Evolutionary conservation across 2,329 filamentous ascomycete species (phyloP), one percentile per base, ranked within the genome.

Genomic region (Beauveria rudraprayagi): DNA sequence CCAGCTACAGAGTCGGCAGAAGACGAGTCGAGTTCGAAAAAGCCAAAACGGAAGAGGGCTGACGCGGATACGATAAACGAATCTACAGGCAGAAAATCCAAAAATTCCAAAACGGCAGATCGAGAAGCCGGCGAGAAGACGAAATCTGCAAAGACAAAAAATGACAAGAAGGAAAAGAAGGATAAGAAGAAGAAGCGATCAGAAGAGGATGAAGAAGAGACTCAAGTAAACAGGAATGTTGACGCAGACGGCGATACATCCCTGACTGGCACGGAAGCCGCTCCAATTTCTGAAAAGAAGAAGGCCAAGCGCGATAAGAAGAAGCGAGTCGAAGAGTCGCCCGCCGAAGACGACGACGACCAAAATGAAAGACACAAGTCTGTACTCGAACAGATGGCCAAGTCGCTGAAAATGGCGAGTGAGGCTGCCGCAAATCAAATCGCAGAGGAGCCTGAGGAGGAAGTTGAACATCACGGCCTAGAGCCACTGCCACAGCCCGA

Each of bases 401-500:
- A 82, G 66, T 82, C 83, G 1, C 71, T 86, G 37, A 79, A 78
- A 63, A 72, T 78, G 62, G 74, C 78, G 3, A 73, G 78, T 48
- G 76, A 77, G 61, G 66, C 75, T 11, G 71, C 74, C 3, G 68
- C 72, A 2, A 67, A 71, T 1, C 66, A 68, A 34, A 67, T 69
- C 40, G 67, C 70, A n/a, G 65, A 69, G 0, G 72, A 75, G 34
- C 65, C 68, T 4, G 67, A 69, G 17, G 72, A 76, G 46, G 65
- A 70, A 24, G 66, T 67, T 14, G 80, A 84, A 67, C 71, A 86
- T 3, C 86, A 92, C 70, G 91, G 90, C 24, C 78, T 97, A 1
- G 85, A 89, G 61, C 92, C 91, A 7, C 78, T 96, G 22, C 92
- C 92, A 8, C 92, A 96, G 66, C 92, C 90, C 14, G 82, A 83